These are phyloP conservation scores for Aureobasidium mangrovei DNA, from an alignment of 2,329 filamentous ascomycete species.

Conservation along the genomic window DNA sequence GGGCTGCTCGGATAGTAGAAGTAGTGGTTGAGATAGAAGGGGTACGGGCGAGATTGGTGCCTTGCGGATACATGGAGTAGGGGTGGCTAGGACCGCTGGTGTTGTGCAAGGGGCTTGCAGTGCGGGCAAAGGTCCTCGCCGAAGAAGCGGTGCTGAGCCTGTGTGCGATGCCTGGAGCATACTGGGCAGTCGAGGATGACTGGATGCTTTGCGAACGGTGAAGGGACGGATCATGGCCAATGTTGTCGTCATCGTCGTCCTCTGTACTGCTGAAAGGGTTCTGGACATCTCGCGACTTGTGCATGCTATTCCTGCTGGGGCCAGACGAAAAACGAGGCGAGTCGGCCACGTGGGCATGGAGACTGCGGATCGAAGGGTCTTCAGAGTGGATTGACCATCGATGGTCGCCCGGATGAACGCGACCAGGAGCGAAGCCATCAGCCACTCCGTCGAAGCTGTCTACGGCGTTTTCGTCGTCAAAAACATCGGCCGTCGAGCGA, in stretches of 20 bases:
- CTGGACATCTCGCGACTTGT: conserved; percentile 22
- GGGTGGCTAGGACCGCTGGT: conserved; percentile 70
- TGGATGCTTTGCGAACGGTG: conserved; percentile 23
- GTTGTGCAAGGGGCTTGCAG: conserved; percentile 60
- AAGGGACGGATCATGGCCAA: conserved; percentile 19
- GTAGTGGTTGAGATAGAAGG: conserved; percentile 59
- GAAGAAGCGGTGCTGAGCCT: conserved; percentile 30
- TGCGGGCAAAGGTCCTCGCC: conserved; percentile 29
- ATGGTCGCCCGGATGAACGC: conserved; percentile 20
- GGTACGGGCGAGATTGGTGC: conserved; percentile 46
- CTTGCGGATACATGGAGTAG: conserved; percentile 76
- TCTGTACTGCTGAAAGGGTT: conserved; percentile 30
- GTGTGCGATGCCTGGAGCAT: conserved; percentile 19
- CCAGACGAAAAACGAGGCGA: not conserved
- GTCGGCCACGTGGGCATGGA: conserved; percentile 22
- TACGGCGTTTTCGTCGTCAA: conserved; percentile 41
- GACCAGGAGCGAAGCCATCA: conserved; percentile 37
- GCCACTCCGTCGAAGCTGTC: conserved; percentile 35
- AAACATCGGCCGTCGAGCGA: conserved; percentile 30
- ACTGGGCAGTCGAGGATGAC: conserved; percentile 28
- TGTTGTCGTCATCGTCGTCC: conserved; percentile 21
- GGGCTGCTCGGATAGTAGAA: conserved; percentile 54
- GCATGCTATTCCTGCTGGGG: conserved; percentile 24
- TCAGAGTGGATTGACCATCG: conserved; percentile 17
- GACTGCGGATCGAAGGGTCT: conserved; percentile 24